Evolutionary conservation across 805 yeast genomes (phyloP).

Genomic region (Naumovozyma baii): DNA sequence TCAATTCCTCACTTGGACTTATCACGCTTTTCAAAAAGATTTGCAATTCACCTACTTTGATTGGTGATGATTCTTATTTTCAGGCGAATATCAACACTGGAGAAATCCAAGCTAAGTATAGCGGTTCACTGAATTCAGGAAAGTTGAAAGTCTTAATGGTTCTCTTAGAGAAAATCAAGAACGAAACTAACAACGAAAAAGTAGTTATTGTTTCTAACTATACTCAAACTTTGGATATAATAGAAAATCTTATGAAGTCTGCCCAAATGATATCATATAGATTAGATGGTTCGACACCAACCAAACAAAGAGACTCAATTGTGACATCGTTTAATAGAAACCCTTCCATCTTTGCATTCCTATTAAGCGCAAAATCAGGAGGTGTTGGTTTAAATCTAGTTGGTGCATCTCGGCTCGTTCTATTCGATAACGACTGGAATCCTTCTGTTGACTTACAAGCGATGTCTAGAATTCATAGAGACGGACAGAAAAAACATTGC

Average conservation of each 20-base stretch:
- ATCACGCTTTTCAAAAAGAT: conserved; percentile 70
- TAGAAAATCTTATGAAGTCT: conserved; percentile 47
- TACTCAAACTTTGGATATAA: conserved; percentile 74
- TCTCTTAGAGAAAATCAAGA: conserved; percentile 41
- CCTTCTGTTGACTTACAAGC: conserved; percentile 90
- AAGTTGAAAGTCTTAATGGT: conserved; percentile 54
- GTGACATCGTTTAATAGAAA: conserved; percentile 60
- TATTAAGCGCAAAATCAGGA: conserved; percentile 84
- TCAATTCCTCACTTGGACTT: conserved; percentile 46
- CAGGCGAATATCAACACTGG: conserved; percentile 6
- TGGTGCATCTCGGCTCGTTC: conserved; percentile 78
- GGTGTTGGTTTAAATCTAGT: conserved; percentile 85
- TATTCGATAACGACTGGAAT: conserved; percentile 95
- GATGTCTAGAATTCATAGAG: conserved; percentile 90
- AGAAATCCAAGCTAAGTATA: conserved; percentile 8
- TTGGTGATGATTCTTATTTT: conserved; percentile 38
- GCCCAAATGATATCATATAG: conserved; percentile 46
- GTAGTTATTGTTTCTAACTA: conserved; percentile 80
- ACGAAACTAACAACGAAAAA: conserved; percentile 46
- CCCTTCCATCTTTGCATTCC: conserved; percentile 46
- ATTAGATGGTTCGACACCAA: conserved; percentile 78
- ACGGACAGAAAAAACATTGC: conserved; percentile 77
- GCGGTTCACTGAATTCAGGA: conserved; percentile 37
- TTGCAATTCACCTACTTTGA: conserved; percentile 70
- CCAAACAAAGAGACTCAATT: conserved; percentile 50